Evolutionary conservation across 2,329 filamentous ascomycete genomes (phyloP), one percentile per base, ranked within the genome.

Genomic region (Talaromyces pinophilus): DNA sequence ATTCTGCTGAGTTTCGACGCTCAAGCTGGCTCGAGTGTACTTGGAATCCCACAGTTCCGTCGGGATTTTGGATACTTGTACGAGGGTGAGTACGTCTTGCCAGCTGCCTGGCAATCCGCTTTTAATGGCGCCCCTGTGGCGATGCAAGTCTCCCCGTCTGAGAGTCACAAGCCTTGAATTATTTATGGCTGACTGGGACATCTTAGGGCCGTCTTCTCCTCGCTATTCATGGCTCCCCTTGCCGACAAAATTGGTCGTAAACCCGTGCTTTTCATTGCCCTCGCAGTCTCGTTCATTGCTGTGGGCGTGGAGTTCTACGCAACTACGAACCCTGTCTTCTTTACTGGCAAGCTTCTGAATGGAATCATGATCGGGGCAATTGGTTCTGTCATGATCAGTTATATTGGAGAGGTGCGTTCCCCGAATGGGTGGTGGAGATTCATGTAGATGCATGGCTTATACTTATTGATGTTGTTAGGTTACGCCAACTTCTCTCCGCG

Each of bases 381-480:
- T 52, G 48, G 48, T 15, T 52, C 48, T 15, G 48, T 52, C 48
- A 52, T 52, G 48, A 52, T 52, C 19, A 52, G 48, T 52, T 52
- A 52, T 30, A 52, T 52, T 52, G 48, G 48, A 22, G 48, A 52
- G 19, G 48, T 52, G n/a, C 15, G 25, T 25, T 52, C 13, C 48
- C 19, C 22, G 48, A 52, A 25, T 13, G 17, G 17, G 40, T 44
- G 5, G 15, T 17, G 17, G 11, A 44, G 6, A n/a, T 44, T n/a
- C 5, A 44, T 3, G 17, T 38, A 38, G 40, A 6, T 15, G 2
- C 15, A 44, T 44, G 17, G 40, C 40, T 44, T n/a, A 44, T 44
- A 17, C 40, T 44, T n/a, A 44, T 44, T 44, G 40, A n/a, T 44
- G 33, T 33, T 33, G 2, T 4, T 44, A 44, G 40, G 17, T 44